These are phyloP conservation scores for Zopfochytrium polystomum DNA, from an alignment of 371 early-diverging fungal genomes.

Conservation along the genomic window DNA sequence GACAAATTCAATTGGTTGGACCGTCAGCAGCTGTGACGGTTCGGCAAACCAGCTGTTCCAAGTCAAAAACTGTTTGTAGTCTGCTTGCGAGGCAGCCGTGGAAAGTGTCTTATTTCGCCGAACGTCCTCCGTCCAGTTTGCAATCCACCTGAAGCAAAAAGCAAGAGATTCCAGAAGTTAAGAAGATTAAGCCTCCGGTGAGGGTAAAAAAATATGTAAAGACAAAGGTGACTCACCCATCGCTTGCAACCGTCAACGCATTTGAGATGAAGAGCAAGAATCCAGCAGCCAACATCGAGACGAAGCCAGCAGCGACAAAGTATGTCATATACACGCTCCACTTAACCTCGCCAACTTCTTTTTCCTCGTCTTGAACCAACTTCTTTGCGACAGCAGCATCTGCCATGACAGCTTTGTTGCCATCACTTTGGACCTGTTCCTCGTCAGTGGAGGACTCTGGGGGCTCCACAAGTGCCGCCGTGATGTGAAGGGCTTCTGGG, in stretches of 20 bases:
- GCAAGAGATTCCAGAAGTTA: too few species aligned
- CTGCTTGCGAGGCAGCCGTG: too few species aligned
- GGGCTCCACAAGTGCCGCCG: neutral
- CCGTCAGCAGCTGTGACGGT: too few species aligned
- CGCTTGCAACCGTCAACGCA: neutral
- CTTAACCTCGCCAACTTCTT: slow-evolving; percentile 29
- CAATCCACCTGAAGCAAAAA: too few species aligned
- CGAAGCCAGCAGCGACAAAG: slow-evolving; percentile 34
- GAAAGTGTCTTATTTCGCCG: too few species aligned
- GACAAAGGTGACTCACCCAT: too few species aligned
- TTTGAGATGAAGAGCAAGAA: slow-evolving; percentile 8
- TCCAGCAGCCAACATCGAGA: neutral
- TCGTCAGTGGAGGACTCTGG: too few species aligned
- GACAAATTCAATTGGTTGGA: too few species aligned
- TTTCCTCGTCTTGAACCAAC: slow-evolving; percentile 25
- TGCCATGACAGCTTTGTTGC: too few species aligned
- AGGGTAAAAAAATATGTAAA: too few species aligned
- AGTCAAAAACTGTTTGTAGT: too few species aligned
- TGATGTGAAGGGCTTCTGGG: slow-evolving; percentile 12
- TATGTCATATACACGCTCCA: slow-evolving; percentile 30
- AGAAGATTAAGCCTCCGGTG: neutral
- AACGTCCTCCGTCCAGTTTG: neutral
- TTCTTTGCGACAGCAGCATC: slow-evolving; percentile 2
- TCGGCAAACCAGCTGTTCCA: too few species aligned
- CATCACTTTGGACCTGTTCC: slow-evolving; percentile 1